Base-by-base conservation (phyloP, 1,284 basidiomycete species). In the Leccinum griseonigrum region DNA sequence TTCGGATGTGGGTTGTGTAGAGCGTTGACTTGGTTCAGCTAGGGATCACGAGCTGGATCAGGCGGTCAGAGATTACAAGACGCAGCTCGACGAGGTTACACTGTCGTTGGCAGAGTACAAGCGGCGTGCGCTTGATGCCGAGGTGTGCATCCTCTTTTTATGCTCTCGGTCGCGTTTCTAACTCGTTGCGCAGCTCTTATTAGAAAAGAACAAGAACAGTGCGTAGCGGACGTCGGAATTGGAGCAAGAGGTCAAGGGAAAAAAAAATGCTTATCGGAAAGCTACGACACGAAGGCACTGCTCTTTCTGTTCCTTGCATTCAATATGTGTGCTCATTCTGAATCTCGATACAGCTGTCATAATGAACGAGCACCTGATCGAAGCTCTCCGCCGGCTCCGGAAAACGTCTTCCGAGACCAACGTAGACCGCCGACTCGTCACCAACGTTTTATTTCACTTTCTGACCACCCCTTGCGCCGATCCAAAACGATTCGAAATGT, bases 331-430 rank as follows among this genome's bases (percentile, higher is more conserved):
- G 40, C n/a, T 54, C 53, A 16, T 11, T 52, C 51, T 40, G 6
- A 3, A 34, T 52, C 34, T 48, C 46, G 10, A 8, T 26, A 26
- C 66, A 96, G 95, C 91, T 55, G 94, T 97, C 9, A 95, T 98
- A 60, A 88, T 97, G 71, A 98, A 99, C 70, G 97, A 99, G 72
- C 97, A 99, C 71, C 83, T 99, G 8, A 98, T 95, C 67, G 96
- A 98, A 75, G 96, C 97, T 0, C 84, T 99, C n/a, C 90, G 96
- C 14, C 87, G 97, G 26, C 80, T 99, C 53, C 87, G 95, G 40
- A 90, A 89, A 66, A 92, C 90, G 63, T 90, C 92, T 3, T 86
- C 91, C 1, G 93, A 94, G 63, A 90, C 86, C 57, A 97, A 93
- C 64, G 97, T 99, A 18, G 97, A 99, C 73, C 82, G 93, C 61